Evolutionary conservation across 2,329 filamentous ascomycete species (phyloP).

Genomic region (Cryoendolithus antarcticus): DNA sequence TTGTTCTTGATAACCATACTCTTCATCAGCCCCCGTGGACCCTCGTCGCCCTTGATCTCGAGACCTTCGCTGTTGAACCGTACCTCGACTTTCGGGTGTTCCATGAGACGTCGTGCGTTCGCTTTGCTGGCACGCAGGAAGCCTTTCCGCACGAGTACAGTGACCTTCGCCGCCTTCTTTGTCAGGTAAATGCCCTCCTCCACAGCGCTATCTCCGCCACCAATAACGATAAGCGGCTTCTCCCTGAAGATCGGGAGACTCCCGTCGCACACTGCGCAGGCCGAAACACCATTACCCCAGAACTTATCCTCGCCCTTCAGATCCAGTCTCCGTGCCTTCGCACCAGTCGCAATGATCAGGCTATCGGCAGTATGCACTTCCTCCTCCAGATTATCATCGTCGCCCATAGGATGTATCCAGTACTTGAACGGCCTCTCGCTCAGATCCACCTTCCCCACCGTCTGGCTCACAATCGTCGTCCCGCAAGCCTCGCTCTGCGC

Average conservation of each 20-base stretch:
- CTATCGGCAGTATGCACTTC: conserved; percentile 75
- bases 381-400: conserved; percentile 57
- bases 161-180: conserved; percentile 93
- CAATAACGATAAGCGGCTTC: conserved; percentile 90
- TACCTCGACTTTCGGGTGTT: conserved; percentile 82
- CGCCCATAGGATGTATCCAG: conserved; percentile 63
- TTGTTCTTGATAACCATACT: conserved; percentile 74
- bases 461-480: conserved; percentile 86
- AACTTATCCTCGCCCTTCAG: conserved; percentile 84
- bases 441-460: conserved; percentile 77
- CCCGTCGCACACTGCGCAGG: conserved; percentile 94
- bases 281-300: conserved; percentile 95
- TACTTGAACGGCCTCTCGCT: conserved; percentile 78
- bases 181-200: conserved; percentile 96
- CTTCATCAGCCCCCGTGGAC: conserved; percentile 67
- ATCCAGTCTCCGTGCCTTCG: conserved; percentile 72
- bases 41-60: conserved; percentile 74
- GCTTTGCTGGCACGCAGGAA: conserved; percentile 77
- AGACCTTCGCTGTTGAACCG: conserved; percentile 70
- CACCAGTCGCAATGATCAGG: conserved; percentile 89
- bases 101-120: conserved; percentile 75
- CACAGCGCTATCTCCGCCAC: conserved; percentile 89
- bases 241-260: conserved; percentile 95
- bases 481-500: conserved; percentile 84
- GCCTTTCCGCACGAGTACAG: conserved; percentile 80